These are phyloP conservation scores for Solanum corneliomulleri DNA, from an alignment of 257 asterid species.

Conservation along the genomic window DNA sequence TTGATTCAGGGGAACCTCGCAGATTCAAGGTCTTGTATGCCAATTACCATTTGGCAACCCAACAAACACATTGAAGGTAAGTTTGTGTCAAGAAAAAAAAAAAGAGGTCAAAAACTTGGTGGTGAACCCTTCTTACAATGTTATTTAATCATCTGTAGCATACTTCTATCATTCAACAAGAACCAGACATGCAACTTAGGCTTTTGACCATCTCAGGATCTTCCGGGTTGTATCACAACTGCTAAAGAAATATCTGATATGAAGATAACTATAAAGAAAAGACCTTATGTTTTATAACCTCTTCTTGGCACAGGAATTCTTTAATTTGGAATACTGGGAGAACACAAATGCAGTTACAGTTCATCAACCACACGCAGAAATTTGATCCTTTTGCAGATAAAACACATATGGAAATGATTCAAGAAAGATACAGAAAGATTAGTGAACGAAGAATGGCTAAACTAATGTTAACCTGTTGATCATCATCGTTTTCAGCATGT, in stretches of 20 bases:
- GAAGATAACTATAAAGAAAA: not conserved
- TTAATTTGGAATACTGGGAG: not conserved
- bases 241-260: not conserved
- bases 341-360: not conserved
- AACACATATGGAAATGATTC: not conserved
- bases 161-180: not conserved
- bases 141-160: not conserved
- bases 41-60: not conserved
- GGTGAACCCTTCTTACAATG: not conserved
- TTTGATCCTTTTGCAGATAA: not conserved
- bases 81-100: not conserved
- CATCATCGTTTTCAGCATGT: conserved; percentile 98
- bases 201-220: not conserved
- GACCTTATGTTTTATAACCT: not conserved
- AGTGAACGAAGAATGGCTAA: not conserved
- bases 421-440: not conserved
- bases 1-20: not conserved
- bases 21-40: not conserved
- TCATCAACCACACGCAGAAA: not conserved
- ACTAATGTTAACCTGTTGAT: conserved; percentile 62
- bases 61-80: not conserved
- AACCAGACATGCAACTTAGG: not conserved
- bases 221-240: not conserved
- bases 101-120: not conserved
- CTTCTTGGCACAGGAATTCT: not conserved